Conservation (phyloP, 768 basidiomycete species). For the Pholiota conissans region DNA sequence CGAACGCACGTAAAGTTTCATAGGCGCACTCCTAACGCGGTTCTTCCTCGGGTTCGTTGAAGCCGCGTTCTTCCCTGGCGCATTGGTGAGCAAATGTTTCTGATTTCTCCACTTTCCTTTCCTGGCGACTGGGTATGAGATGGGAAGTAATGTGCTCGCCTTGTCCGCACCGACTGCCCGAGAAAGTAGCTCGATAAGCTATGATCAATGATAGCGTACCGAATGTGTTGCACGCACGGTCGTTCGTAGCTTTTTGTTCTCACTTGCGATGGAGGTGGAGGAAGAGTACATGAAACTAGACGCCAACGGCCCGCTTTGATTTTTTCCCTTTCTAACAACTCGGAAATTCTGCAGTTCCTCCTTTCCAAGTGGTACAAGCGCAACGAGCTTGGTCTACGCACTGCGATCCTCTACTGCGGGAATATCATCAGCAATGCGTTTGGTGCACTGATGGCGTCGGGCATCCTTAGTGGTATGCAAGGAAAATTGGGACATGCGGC, state of each 20-base stretch:
- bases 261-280: too few relatives aligned
- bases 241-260: not conserved
- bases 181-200: too few relatives aligned
- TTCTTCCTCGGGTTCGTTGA: conserved; percentile 75
- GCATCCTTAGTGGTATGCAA: conserved; percentile 73
- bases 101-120: not conserved
- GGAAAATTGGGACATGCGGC: conserved; percentile 70
- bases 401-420: conserved; percentile 72
- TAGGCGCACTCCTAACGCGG: conserved; percentile 66
- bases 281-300: too few relatives aligned
- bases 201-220: not conserved
- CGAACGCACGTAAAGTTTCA: conserved; percentile 44
- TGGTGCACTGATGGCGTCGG: conserved; percentile 78
- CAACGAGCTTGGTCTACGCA: conserved; percentile 71
- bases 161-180: not conserved
- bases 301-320: too few relatives aligned
- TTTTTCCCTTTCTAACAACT: too few relatives aligned
- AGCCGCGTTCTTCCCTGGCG: conserved; percentile 73
- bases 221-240: not conserved
- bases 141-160: not conserved
- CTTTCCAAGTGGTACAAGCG: conserved; percentile 79
- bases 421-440: conserved; percentile 84
- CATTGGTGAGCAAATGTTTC: conserved; percentile 29
- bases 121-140: not conserved
- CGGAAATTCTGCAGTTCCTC: too few relatives aligned